Conservation (phyloP, 805 yeast species). For the Starmerella floricola region DNA sequence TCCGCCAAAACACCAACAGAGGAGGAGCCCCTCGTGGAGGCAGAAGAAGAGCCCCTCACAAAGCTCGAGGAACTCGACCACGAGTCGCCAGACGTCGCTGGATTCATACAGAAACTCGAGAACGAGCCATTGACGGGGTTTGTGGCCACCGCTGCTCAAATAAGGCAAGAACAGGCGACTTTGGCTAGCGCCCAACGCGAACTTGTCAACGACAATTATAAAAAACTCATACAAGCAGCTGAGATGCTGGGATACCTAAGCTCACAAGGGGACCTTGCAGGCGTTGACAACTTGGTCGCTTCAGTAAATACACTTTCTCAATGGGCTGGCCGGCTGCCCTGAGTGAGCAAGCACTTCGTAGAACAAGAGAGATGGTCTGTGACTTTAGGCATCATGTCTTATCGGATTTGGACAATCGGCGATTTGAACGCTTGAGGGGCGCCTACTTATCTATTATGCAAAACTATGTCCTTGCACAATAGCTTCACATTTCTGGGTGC, state of each 20-base stretch:
- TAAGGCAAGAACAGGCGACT: slow-evolving; percentile 24
- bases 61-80: slow-evolving; percentile 21
- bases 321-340: slow-evolving; percentile 4
- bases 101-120: slow-evolving; percentile 15
- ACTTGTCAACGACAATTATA: slow-evolving; percentile 31
- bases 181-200: slow-evolving; percentile 31
- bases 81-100: slow-evolving; percentile 17
- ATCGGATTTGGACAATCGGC: no score
- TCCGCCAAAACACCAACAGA: neutral
- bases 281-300: slow-evolving; percentile 10
- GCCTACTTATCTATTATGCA: no score
- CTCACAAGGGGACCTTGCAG: slow-evolving; percentile 20
- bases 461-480: no score
- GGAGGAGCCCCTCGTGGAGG: slow-evolving; percentile 1
- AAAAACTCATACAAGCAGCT: slow-evolving; percentile 29
- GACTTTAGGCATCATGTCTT: no score
- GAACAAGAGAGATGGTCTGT: no score
- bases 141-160: slow-evolving; percentile 23
- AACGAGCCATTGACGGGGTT: slow-evolving; percentile 21
- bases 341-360: no score
- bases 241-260: slow-evolving; percentile 26
- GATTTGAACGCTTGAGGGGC: no score
- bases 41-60: slow-evolving; percentile 15
- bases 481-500: no score
- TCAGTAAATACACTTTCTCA: slow-evolving; percentile 13